Evolutionary conservation across 306 rosid genomes (phyloP).

Genomic region (Trifolium repens): DNA sequence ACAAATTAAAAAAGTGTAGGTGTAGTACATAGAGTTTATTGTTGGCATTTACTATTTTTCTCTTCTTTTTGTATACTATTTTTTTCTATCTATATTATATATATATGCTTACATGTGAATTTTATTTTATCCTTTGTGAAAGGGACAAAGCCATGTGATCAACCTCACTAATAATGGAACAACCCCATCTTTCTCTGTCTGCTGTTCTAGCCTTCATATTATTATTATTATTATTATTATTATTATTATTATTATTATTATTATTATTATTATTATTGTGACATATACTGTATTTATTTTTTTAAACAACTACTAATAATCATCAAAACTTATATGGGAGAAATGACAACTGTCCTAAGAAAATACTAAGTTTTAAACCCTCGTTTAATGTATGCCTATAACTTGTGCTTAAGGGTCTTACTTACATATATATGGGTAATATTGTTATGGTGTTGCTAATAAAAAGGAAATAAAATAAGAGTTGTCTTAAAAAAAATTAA

Average conservation of each 20-base stretch:
- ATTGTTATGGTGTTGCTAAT: too few species aligned
- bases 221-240: slow-evolving; percentile 7
- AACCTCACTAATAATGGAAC: slow-evolving; percentile 43
- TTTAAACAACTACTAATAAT: background rate
- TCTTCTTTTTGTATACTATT: background rate
- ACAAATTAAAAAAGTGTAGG: background rate
- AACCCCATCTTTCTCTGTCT: slow-evolving; percentile 33
- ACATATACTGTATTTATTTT: too few species aligned
- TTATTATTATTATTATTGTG: background rate
- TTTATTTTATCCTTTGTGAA: slow-evolving; percentile 3
- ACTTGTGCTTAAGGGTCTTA: background rate
- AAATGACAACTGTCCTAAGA: slow-evolving; percentile 6
- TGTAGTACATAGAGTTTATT: background rate
- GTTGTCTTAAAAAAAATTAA: too few species aligned
- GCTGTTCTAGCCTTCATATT: background rate
- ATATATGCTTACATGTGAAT: background rate
- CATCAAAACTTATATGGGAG: slow-evolving; percentile 6
- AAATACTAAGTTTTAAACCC: background rate
- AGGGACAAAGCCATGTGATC: slow-evolving; percentile 52
- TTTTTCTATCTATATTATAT: background rate
- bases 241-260: slow-evolving; percentile 7
- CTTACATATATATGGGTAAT: background rate
- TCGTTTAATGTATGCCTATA: slow-evolving; percentile 5
- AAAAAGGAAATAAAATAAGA: too few species aligned
- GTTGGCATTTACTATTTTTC: background rate